phyloP scores from a whole-genome alignment of 192 early-diverging fungal species.

The Thoreauomyces humboldtii region DNA sequence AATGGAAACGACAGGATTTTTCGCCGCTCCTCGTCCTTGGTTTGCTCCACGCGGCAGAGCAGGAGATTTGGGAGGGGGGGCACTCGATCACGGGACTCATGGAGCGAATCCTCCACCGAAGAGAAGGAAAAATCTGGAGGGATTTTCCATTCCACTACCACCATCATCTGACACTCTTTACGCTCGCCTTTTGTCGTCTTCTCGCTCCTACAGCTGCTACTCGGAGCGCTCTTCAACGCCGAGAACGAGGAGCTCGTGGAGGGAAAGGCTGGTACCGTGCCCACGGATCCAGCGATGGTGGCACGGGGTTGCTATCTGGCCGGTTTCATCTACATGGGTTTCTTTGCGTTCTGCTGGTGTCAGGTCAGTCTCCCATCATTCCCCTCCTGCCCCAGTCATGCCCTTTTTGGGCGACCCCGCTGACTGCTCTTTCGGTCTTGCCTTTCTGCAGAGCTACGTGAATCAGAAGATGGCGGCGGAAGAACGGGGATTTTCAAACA shows the following conservation, averaged over 20 bases:
- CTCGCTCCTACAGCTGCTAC: constrained; percentile 10
- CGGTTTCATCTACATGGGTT: constrained; percentile 32
- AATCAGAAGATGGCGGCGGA: constrained; percentile 5
- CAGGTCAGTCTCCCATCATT: constrained; percentile 9
- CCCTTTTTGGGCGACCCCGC: neutral
- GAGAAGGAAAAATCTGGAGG: neutral
- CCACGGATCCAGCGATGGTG: constrained; percentile 17
- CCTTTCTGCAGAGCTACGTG: constrained; percentile 5
- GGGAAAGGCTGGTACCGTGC: constrained; percentile 15
- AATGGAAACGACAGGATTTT: neutral
- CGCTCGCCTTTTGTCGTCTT: neutral
- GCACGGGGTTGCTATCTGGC: constrained; percentile 29
- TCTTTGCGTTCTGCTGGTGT: constrained; percentile 29
- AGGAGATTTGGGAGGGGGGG: too few species aligned
- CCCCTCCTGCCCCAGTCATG: neutral
- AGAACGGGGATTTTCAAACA: constrained; percentile 19
- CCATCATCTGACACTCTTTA: neutral
- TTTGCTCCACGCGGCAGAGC: too few species aligned
- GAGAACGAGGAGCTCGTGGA: constrained; percentile 21
- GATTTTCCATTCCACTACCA: neutral
- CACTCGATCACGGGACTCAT: neutral
- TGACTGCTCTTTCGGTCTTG: neutral
- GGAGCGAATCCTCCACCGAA: neutral
- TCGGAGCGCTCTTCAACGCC: constrained; percentile 24
- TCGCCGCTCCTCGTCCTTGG: neutral